phyloP scores from a whole-genome alignment of 371 early-diverging fungal genomes.

The Rhizopus delemar region DNA sequence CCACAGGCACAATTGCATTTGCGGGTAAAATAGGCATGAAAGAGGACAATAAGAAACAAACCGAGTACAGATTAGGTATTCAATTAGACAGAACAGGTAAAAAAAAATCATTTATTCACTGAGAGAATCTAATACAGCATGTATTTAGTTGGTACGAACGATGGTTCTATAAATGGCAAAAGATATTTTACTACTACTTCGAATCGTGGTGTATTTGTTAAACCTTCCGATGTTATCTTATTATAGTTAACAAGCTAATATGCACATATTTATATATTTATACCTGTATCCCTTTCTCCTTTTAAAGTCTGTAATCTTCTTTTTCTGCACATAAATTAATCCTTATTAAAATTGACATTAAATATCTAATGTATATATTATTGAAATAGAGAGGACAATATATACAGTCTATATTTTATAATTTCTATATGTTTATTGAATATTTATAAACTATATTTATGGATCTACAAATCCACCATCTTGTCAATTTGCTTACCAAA shows the following conservation, averaged over 20 bases:
- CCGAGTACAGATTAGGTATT: conserved; percentile 22
- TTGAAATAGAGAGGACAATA: no score
- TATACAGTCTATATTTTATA: no score
- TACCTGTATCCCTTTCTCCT: no score
- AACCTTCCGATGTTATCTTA: conserved; percentile 13
- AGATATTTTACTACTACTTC: conserved; percentile 26
- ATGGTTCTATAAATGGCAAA: conserved; percentile 36
- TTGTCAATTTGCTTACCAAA: no score
- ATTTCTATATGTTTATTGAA: no score
- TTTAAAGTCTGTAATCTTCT: no score
- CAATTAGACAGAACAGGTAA: conserved; percentile 34
- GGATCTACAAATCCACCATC: no score
- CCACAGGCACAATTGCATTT: conserved; percentile 29
- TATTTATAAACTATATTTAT: no score
- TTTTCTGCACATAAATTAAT: no score
- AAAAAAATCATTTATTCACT: not conserved
- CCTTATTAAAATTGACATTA: no score
- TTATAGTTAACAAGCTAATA: not conserved
- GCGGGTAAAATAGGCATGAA: conserved; percentile 17
- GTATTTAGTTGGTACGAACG: conserved; percentile 34
- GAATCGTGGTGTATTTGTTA: conserved; percentile 23
- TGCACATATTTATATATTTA: no score
- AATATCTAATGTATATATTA: no score
- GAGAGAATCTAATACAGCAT: not conserved
- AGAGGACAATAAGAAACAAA: conserved; percentile 4